phyloP scores from a whole-genome alignment of 2,329 filamentous ascomycete genomes.

The Calonectria hawksworthii region DNA sequence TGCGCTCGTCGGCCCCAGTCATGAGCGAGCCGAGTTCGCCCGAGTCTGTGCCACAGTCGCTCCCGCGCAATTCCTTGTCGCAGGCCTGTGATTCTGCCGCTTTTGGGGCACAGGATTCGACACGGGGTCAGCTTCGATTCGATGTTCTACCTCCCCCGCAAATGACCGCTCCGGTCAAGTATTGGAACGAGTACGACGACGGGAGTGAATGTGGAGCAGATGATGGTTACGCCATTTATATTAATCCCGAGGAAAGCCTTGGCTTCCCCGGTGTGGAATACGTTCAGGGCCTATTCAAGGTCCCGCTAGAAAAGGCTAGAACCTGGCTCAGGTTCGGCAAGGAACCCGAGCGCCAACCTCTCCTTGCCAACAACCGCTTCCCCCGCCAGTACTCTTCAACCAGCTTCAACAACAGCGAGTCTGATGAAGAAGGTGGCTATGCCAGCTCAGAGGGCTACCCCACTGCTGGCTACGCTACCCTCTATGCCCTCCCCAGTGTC shows the following conservation, averaged over 20 bases:
- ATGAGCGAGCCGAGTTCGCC: constrained; percentile 58
- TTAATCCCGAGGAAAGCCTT: constrained; percentile 75
- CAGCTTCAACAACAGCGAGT: constrained; percentile 50
- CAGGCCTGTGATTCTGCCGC: constrained; percentile 25
- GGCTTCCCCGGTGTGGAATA: constrained; percentile 75
- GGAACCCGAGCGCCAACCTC: constrained; percentile 45
- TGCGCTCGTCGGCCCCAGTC: constrained; percentile 61
- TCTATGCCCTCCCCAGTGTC: constrained; percentile 68
- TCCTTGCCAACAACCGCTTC: constrained; percentile 45
- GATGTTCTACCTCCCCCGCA: constrained; percentile 49
- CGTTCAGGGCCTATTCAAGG: constrained; percentile 65
- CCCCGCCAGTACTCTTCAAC: constrained; percentile 49
- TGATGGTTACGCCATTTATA: constrained; percentile 77
- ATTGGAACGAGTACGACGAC: constrained; percentile 92
- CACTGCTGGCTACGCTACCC: constrained; percentile 64
- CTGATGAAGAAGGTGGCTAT: constrained; percentile 63
- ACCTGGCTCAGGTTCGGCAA: constrained; percentile 61
- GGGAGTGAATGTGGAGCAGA: constrained; percentile 77
- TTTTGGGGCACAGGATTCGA: constrained; percentile 44
- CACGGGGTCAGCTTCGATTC: constrained; percentile 45
- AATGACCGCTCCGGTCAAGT: constrained; percentile 58
- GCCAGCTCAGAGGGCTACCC: constrained; percentile 67
- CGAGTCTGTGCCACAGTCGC: constrained; percentile 39
- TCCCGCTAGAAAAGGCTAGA: constrained; percentile 65
- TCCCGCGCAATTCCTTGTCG: constrained; percentile 25